Base-by-base conservation (phyloP, 2,329 filamentous ascomycete species). In the Periconia digitata region DNA sequence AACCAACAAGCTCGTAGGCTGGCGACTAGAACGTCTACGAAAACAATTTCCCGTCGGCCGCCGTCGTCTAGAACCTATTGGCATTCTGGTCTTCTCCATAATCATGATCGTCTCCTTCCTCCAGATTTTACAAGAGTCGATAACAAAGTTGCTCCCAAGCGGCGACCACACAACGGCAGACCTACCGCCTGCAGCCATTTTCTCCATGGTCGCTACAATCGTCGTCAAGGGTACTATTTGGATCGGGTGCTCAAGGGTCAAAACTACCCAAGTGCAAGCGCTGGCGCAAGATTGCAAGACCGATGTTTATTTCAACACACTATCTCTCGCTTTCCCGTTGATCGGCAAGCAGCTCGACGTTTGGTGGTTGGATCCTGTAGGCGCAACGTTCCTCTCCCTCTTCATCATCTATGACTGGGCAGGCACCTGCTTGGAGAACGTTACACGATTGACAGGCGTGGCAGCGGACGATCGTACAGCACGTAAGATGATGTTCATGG, bases 351-450 rank as follows among this genome's bases (percentile, higher is more conserved):
- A 80, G 41, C 73, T 79, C 3, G 64, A 80, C 20, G 60, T 85
- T 13, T 88, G 85, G 85, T 87, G 85, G 85, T 74, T 88, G 13
- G 85, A 88, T 62, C 79, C 79, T 6, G 73, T 80, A 0, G 85
- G 85, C 46, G 85, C 85, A 3, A 78, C 80, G 0, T 59, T 86
- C 0, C 73, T 88, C 0, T 86, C 84, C 0, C 67, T 86, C 4
- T 86, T 80, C 71, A 85, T 88, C 64, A 86, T 87, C 56, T 83
- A 81, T 67, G 85, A 87, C 69, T 87, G 85, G 85, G 79, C 79
- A 1, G 75, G 77, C 39, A 87, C 84, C 0, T 82, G 78, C 51
- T 74, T 84, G 40, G 76, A 81, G 46, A 84, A 85, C 55, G 77
- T 85, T 40, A 78, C 77, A 1, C 76, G 82, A 2, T 71, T 85